Base-by-base conservation (phyloP, 768 basidiomycete genomes). In the Rhizopogon sp. region DNA sequence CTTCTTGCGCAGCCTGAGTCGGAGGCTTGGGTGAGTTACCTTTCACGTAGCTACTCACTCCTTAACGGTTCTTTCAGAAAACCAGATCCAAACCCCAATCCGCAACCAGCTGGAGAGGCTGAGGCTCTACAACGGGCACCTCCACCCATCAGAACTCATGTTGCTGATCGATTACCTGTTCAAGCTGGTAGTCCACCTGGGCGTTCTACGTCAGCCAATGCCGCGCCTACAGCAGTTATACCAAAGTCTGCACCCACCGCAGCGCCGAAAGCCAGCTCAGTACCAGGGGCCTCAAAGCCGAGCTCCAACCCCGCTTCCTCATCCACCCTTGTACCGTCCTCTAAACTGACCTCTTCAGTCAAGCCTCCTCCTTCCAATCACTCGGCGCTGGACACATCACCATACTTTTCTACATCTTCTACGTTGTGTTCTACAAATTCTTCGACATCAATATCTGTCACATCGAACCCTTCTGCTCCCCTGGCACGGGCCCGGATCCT, bases 21-120 rank as follows among this genome's bases (percentile, higher is more conserved):
- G 68, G 40, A 80, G 90, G 53, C 69, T 93, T 65, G 84, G 90
- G 93, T 90, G 68, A 65, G 80, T 64, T 29, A 53, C 20, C 25
- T 47, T 22, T 40, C 41, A 4, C 35, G 9, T 6, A 17, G 13
- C n/a, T 20, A 49, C 29, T 22, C 11, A 31, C 29, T 9, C 25
- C 43, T 13, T 41, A 44, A 44, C 47, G 39, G 14, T n/a, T 7
- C 47, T 55, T 28, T 11, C 39, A 69, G 67, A 44, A 61, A 64
- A 43, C 63, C 69, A 42, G 67, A 67, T 39, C 67, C 65, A 10
- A 57, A 57, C 3, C 57, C 56, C 3, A 58, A 64, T 37, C 35
- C 33, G 22, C 47, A 49, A 49, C 47, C 9, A 25, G 20, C 47
- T 49, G 22, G 5, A 6, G 47, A 25, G 22, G 20, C 20, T 1